These are phyloP conservation scores for Clavispora vitiphila DNA, from an alignment of 805 yeast genomes.

Conservation along the genomic window DNA sequence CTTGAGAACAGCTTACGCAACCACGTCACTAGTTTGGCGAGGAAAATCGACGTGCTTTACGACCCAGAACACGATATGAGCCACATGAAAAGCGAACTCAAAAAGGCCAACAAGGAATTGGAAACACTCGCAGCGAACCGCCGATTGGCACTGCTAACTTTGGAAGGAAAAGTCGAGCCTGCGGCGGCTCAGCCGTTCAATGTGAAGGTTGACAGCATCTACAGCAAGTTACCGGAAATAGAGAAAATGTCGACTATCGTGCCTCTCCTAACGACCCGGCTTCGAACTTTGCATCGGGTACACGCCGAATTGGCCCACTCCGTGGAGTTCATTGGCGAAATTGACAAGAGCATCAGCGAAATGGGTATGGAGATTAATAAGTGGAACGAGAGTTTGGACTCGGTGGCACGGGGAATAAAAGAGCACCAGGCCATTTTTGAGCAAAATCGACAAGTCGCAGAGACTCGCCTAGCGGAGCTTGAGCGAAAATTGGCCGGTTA, in stretches of 20 bases:
- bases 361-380: constrained; percentile 21
- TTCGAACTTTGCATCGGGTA: constrained; percentile 27
- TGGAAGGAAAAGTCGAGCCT: constrained; percentile 2
- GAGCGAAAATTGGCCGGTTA: constrained; percentile 3
- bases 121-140: constrained; percentile 21
- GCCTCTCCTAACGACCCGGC: constrained; percentile 24
- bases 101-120: constrained; percentile 19
- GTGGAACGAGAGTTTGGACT: constrained; percentile 27
- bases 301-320: constrained; percentile 30
- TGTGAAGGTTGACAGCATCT: constrained; percentile 22
- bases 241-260: constrained; percentile 17
- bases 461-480: constrained; percentile 2
- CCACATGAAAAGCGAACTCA: constrained; percentile 21
- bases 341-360: constrained; percentile 24
- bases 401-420: constrained; percentile 21
- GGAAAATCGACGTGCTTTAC: constrained; percentile 30
- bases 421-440: constrained; percentile 19
- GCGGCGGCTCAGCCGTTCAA: constrained; percentile 9
- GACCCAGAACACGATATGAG: constrained; percentile 30
- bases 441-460: constrained; percentile 18
- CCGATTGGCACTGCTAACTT: constrained; percentile 13
- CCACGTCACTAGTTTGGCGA: constrained; percentile 25
- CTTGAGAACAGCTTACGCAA: constrained; percentile 17
- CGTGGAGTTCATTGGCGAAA: constrained; percentile 17
- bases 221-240: constrained; percentile 22